Percentiles rank a stretch among this genome's conserved stretches.
These are phyloP conservation scores for Thelonectria olida DNA, from an alignment of 2,329 filamentous ascomycete species.

Conservation along the genomic window DNA sequence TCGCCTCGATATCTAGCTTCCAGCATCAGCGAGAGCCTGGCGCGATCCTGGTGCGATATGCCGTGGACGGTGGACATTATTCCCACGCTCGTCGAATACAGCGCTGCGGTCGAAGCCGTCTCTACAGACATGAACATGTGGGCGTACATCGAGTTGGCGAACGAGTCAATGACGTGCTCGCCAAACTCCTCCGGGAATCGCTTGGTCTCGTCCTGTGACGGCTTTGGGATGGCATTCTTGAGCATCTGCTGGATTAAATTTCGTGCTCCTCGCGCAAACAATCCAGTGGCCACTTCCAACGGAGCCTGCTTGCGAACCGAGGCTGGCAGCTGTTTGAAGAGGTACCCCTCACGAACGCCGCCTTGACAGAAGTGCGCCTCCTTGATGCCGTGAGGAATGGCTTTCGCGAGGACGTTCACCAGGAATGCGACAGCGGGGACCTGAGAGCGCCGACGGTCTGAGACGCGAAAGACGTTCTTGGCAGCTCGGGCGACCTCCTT, in stretches of 20 bases:
- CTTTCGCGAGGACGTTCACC: constrained; percentile 68
- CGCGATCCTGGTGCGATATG: constrained; percentile 68
- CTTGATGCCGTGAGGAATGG: constrained; percentile 66
- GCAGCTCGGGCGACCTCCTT: constrained; percentile 47
- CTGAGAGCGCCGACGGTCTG: constrained; percentile 69
- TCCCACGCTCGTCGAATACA: constrained; percentile 72
- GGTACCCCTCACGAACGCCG: constrained; percentile 73
- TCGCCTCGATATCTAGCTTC: constrained; percentile 72
- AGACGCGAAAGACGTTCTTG: constrained; percentile 66
- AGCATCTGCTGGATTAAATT: constrained; percentile 58
- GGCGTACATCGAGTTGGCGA: constrained; percentile 67
- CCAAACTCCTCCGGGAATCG: constrained; percentile 53
- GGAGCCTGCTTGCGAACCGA: constrained; percentile 63
- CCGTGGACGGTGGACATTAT: constrained; percentile 69
- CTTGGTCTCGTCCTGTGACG: constrained; percentile 33
- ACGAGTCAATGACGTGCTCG: constrained; percentile 59
- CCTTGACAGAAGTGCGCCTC: constrained; percentile 76
- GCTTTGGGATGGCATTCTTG: constrained; percentile 54
- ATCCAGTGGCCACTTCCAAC: constrained; percentile 66
- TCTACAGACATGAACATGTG: constrained; percentile 62
- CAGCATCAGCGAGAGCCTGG: constrained; percentile 68
- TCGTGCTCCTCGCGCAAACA: constrained; percentile 59
- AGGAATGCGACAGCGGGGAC: constrained; percentile 75
- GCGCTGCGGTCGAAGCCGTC: constrained; percentile 64
- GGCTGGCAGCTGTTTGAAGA: constrained; percentile 63